Evolutionary conservation across 495 filamentous ascomycete genomes (phyloP), one percentile per base, ranked within the genome.

Genomic region (Penicillium atrosanguineum): DNA sequence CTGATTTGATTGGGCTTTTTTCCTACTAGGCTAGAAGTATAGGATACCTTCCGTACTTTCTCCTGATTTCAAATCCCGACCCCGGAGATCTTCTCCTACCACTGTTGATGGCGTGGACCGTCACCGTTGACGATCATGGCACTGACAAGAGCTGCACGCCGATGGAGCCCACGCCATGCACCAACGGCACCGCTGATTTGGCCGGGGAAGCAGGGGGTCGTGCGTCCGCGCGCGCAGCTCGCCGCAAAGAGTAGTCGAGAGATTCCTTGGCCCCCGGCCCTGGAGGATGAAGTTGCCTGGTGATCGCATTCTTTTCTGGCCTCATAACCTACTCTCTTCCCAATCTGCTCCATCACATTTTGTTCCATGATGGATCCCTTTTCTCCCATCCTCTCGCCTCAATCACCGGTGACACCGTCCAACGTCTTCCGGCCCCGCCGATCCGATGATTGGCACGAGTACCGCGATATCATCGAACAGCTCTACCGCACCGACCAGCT

Each of bases 401-500:
- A 50, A 52, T 59, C 56, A 9, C 60, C 54, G 41, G 36, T 57
- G 48, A 46, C 64, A 42, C 43, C 41, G 8, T 55, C 64, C 18
- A 42, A 46, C 44, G 44, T 67, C 44, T 72, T 74, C 52, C 66
- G 66, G 23, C 72, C 72, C 57, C 69, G 69, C 62, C 59, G 65
- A 61, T 74, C 72, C 34, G 72, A 75, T 18, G 72, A 75, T 47
- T 75, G 72, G 72, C 71, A 71, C 40, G 59, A 70, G 36, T 74
- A 70, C 44, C 71, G 70, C 40, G 57, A 71, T 14, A 65, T 55
- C 38, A 75, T 75, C 53, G 69, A 74, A 44, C 63, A 70, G 25
- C 69, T 74, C 51, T 75, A 75, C 50, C 70, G 71, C 25, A 67
- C 70, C 47, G 63, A 74, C 44, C 72, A 75, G 53, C 48, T 75